Percentiles rank a stretch among this genome's conserved stretches.
phyloP scores from a whole-genome alignment of 345 rosid genomes.

The Pelargonium nanum region DNA sequence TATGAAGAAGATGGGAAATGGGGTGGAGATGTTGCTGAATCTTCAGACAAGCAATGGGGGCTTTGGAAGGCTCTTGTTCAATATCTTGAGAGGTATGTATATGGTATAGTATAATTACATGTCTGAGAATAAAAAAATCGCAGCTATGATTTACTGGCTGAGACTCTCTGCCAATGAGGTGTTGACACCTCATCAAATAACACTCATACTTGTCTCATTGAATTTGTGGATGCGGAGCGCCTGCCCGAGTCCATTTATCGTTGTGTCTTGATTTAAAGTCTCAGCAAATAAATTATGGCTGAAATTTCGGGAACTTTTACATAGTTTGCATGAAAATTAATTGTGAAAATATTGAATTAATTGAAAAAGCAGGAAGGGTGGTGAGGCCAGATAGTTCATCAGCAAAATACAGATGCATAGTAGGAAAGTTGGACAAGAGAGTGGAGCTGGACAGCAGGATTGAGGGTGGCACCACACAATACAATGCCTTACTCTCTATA shows the following conservation, averaged over 20 bases:
- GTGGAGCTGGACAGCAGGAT: slow-evolving; percentile 31
- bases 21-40: slow-evolving; percentile 30
- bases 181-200: not conserved
- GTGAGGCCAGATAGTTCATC: slow-evolving; percentile 31
- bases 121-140: not conserved
- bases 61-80: slow-evolving; percentile 16
- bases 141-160: not conserved
- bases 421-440: slow-evolving; percentile 31
- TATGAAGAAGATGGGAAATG: slow-evolving; percentile 14
- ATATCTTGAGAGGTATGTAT: slow-evolving; percentile 26
- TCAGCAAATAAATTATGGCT: too few relatives aligned
- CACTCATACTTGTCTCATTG: not conserved
- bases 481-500: slow-evolving; percentile 31
- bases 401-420: slow-evolving; percentile 22
- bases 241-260: too few relatives aligned
- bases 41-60: slow-evolving; percentile 39
- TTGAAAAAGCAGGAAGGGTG: slow-evolving; percentile 38
- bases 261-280: too few relatives aligned
- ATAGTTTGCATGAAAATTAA: not conserved
- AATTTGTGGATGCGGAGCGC: too few relatives aligned
- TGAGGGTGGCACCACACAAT: slow-evolving; percentile 17
- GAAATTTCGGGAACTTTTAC: not conserved
- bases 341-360: not conserved
- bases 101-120: not conserved
- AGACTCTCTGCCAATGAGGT: not conserved